Evolutionary conservation across 2,329 filamentous ascomycete genomes (phyloP), one percentile per base, ranked within the genome.

Genomic region (Dothideomycetes sp.): DNA sequence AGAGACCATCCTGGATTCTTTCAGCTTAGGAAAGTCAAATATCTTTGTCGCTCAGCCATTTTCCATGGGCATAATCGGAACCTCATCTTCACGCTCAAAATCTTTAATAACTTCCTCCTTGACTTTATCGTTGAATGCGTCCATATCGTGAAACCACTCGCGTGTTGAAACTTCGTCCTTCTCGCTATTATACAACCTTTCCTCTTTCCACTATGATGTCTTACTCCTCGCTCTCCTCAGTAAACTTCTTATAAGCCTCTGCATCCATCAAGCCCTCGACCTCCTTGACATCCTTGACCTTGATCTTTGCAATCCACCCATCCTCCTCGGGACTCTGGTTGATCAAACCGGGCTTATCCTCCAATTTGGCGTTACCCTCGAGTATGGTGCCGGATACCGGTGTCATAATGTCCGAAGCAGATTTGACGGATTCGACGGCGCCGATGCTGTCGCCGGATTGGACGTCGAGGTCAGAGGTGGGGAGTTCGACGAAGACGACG

Each of bases 361-460:
- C 84, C 47, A 98, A 74, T 45, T 70, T 58, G 9, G 59, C 57
- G 69, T 98, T 98, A 55, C 80, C 71, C 56, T 82, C 76, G 25
- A 76, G 72, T 46, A 98, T 77, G 52, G 69, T 82, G 58, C 89
- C 89, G 38, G 73, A 68, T 51, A 95, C 75, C 13, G 91, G 91
- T 11, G 86, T 80, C 68, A 94, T 82, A 70, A 98, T 94, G 62
- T 98, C 91, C 49, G 85, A 89, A n/a, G 91, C 91, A 48, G 83
- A 91, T 74, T 98, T 98, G 64, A 98, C 91, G 3, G 87, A 95
- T 71, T 98, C 91, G 53, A 98, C 89, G 46, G 89, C 87, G 51
- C 91, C 91, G 52, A 96, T 83, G 49, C 82, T 73, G 59, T 96
- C 89, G 55, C 87, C 87, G 43, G 79, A 74, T 44, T 66, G 64